These are phyloP conservation scores for Salix exigua DNA, from an alignment of 345 rosid genomes.

Conservation along the genomic window DNA sequence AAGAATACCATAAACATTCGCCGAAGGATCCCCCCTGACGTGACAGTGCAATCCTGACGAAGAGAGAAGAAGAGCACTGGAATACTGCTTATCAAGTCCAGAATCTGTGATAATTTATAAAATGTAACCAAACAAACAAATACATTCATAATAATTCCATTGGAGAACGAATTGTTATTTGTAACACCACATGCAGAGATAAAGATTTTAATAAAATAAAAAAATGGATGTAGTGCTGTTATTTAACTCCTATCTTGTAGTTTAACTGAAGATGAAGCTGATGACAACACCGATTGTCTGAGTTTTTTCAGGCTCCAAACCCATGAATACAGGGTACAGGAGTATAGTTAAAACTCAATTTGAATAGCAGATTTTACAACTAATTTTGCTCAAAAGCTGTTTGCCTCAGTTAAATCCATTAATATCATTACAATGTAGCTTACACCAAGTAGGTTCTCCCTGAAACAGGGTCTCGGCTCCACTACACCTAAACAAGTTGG, in stretches of 20 bases:
- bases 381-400: background rate
- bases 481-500: conserved; percentile 22
- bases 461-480: conserved; percentile 33
- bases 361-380: background rate
- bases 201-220: too few species aligned
- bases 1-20: too few species aligned
- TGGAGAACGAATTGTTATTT: too few species aligned
- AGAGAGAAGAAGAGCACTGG: too few species aligned
- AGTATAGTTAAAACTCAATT: conserved; percentile 51
- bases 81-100: too few species aligned
- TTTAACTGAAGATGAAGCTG: conserved; percentile 52
- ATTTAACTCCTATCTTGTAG: conserved; percentile 60
- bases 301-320: conserved; percentile 52
- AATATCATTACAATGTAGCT: conserved; percentile 21
- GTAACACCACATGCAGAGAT: too few species aligned
- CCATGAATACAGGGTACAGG: background rate
- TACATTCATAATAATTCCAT: too few species aligned
- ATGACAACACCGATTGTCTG: conserved; percentile 55
- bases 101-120: too few species aligned
- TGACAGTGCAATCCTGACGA: too few species aligned
- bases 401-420: conserved; percentile 24
- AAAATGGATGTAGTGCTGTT: conserved; percentile 40
- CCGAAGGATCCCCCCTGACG: too few species aligned
- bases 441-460: conserved; percentile 39
- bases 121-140: too few species aligned